These are phyloP conservation scores for Naegleria gruberi DNA, from an alignment of 208 protist species.

Conservation along the genomic window DNA sequence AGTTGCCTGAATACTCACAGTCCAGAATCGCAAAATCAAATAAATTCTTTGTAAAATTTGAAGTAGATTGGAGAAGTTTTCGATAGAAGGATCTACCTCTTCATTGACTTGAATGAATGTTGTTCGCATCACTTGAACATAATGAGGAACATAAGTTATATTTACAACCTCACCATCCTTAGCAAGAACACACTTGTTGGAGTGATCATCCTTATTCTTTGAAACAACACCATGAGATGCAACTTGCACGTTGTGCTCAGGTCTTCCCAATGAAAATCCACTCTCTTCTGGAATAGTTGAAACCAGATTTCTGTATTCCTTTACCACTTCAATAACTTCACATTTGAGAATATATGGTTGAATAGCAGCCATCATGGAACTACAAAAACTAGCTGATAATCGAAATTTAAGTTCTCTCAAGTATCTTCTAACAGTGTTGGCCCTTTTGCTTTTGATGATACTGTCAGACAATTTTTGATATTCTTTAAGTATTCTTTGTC, in stretches of 20 bases:
- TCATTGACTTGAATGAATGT: not conserved
- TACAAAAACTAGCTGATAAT: not conserved
- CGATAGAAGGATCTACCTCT: not conserved
- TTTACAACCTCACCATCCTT: slow-evolving; percentile 12
- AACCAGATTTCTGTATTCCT: not conserved
- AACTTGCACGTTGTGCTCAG: not conserved
- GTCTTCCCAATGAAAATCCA: not conserved
- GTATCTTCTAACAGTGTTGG: not conserved
- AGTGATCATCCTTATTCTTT: not conserved
- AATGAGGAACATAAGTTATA: not conserved
- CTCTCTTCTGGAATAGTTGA: not conserved
- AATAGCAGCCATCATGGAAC: not conserved
- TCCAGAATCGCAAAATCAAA: not conserved
- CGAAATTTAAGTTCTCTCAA: not conserved
- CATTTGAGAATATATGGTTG: not conserved
- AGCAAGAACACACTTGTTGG: not conserved
- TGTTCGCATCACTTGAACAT: not conserved
- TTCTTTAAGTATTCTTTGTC: not conserved
- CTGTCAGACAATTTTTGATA: not conserved
- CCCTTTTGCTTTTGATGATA: not conserved
- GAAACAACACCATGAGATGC: not conserved
- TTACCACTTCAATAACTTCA: not conserved
- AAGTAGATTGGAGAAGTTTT: not conserved
- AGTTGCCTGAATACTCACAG: not conserved
- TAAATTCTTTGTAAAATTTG: not conserved